These are phyloP conservation scores for Candida sanyiensis DNA, from an alignment of 805 yeast genomes.

Conservation along the genomic window DNA sequence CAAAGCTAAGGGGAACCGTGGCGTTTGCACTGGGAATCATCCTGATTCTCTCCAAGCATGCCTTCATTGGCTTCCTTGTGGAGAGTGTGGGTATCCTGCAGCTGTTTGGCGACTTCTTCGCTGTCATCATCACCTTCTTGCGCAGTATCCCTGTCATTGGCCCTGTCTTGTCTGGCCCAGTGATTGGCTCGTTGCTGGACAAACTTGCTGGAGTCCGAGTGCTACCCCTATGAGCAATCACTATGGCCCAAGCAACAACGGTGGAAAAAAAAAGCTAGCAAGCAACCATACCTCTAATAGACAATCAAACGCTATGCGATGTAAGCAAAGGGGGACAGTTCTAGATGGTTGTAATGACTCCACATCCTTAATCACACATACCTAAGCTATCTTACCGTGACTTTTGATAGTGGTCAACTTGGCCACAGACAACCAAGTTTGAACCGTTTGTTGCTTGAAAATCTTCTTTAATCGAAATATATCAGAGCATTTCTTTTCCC, in stretches of 20 bases:
- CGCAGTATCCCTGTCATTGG: constrained; percentile 87
- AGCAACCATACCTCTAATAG: too few species aligned
- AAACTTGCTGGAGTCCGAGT: constrained; percentile 60
- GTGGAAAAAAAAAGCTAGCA: too few species aligned
- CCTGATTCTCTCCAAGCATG: constrained; percentile 65
- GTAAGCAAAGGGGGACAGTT: too few species aligned
- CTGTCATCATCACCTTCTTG: constrained; percentile 79
- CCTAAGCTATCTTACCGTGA: too few species aligned
- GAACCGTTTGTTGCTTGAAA: too few species aligned
- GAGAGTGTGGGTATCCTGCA: constrained; percentile 89
- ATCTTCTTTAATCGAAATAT: too few species aligned
- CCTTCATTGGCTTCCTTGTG: constrained; percentile 78
- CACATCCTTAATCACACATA: too few species aligned
- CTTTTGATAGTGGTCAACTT: too few species aligned
- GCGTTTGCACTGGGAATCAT: constrained; percentile 73
- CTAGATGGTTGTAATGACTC: too few species aligned
- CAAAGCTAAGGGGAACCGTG: constrained; percentile 79
- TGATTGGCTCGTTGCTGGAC: constrained; percentile 62
- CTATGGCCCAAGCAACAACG: not conserved
- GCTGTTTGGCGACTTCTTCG: constrained; percentile 86
- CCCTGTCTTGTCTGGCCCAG: constrained; percentile 74
- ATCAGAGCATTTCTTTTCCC: too few species aligned
- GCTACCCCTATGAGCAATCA: constrained; percentile 46
- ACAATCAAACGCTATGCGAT: too few species aligned
- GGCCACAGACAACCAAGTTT: too few species aligned